Conservation (phyloP, 495 filamentous ascomycete genomes). For the Tuber microsphaerosporum region DNA sequence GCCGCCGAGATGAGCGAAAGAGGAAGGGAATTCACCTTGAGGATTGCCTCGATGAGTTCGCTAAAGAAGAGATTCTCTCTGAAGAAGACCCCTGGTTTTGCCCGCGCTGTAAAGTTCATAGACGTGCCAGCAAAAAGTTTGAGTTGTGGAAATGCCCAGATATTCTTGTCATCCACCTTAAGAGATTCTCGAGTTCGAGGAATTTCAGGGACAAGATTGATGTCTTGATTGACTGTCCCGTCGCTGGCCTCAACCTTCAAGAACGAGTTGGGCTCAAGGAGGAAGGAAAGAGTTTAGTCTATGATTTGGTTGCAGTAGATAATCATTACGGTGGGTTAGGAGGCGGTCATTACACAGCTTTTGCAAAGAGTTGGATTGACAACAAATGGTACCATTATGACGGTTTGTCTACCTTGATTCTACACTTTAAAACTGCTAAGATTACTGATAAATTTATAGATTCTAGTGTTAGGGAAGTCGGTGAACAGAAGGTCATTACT, state of each 20-base stretch:
- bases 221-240: conserved; percentile 81
- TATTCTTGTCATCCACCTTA: conserved; percentile 88
- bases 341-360: conserved; percentile 92
- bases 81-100: conserved; percentile 97
- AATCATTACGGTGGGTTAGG: conserved; percentile 88
- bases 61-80: conserved; percentile 83
- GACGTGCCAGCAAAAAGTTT: conserved; percentile 87
- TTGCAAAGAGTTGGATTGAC: conserved; percentile 81
- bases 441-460: conserved; percentile 52
- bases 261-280: conserved; percentile 68
- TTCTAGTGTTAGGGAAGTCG: conserved; percentile 53
- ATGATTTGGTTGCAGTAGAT: conserved; percentile 90
- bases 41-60: conserved; percentile 88
- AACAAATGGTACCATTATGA: conserved; percentile 91
- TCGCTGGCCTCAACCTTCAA: conserved; percentile 76
- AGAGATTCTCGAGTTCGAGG: conserved; percentile 78
- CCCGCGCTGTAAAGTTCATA: conserved; percentile 86
- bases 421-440: conserved; percentile 6
- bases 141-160: conserved; percentile 95
- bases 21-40: conserved; percentile 74
- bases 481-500: conserved; percentile 55
- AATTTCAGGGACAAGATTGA: conserved; percentile 81
- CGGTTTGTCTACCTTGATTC: conserved; percentile 52
- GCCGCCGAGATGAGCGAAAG: conserved; percentile 54
- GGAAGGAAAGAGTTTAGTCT: conserved; percentile 69